Conservation (phyloP, 306 rosid genomes). For the Ceratonia siliqua region DNA sequence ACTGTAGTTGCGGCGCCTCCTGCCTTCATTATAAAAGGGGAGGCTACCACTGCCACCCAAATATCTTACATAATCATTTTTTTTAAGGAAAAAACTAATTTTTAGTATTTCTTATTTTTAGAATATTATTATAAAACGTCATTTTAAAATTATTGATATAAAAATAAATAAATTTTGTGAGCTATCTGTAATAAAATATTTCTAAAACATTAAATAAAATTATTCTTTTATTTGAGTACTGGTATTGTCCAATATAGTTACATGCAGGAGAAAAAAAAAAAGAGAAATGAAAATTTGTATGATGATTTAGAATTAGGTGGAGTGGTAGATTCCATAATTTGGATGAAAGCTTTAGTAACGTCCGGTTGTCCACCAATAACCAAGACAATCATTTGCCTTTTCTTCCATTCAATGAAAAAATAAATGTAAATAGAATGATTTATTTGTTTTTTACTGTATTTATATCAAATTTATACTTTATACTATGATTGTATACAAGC, state of each 20-base stretch:
- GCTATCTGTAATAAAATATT: no score
- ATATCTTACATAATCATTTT: background rate
- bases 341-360: background rate
- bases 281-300: background rate
- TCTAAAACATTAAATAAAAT: no score
- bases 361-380: conserved; percentile 12
- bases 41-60: background rate
- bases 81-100: background rate
- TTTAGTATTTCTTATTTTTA: no score
- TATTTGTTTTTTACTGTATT: no score
- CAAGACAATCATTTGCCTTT: background rate
- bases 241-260: background rate
- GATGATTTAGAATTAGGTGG: background rate
- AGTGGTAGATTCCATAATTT: background rate
- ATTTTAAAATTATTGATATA: no score
- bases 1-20: conserved; percentile 8
- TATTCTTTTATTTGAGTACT: no score
- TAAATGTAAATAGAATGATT: no score
- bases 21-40: background rate
- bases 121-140: no score
- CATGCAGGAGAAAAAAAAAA: background rate
- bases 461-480: no score
- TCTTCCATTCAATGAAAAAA: no score
- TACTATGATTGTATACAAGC: no score
- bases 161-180: no score